Percentiles rank a stretch among this genome's conserved stretches.
phyloP scores from a whole-genome alignment of 2,329 filamentous ascomycete species.

The Emericellopsis cladophorae region DNA sequence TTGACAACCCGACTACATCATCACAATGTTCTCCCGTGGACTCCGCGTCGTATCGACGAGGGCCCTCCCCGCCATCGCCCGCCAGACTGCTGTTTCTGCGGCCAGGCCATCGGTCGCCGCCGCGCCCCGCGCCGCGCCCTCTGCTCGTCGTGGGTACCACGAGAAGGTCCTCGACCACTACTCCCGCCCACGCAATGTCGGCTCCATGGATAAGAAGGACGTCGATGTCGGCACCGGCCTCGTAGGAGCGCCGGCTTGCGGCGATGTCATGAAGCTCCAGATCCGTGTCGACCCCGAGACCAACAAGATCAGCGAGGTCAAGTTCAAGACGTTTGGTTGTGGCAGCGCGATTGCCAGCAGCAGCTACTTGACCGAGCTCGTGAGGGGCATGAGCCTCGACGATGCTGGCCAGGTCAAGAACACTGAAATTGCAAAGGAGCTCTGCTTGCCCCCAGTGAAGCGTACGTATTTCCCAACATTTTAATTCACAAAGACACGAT shows the following conservation, averaged over 20 bases:
- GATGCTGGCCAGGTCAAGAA: constrained; percentile 89
- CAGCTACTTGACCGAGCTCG: constrained; percentile 87
- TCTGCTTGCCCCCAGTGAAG: constrained; percentile 81
- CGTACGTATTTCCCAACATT: constrained; percentile 35
- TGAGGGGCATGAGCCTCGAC: constrained; percentile 88
- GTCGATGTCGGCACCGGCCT: constrained; percentile 80
- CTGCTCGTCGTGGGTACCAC: constrained; percentile 30
- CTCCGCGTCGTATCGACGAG: constrained; percentile 21
- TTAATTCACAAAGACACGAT: neutral
- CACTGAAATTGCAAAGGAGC: constrained; percentile 95
- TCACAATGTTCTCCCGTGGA: constrained; percentile 25
- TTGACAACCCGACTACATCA: neutral
- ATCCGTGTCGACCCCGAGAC: constrained; percentile 81
- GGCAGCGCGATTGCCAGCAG: constrained; percentile 90
- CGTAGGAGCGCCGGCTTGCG: constrained; percentile 78
- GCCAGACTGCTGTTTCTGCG: constrained; percentile 10
- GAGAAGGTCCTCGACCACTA: constrained; percentile 39
- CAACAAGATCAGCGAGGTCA: constrained; percentile 84
- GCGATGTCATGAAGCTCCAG: constrained; percentile 73
- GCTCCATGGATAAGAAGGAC: constrained; percentile 58
- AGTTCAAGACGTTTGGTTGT: constrained; percentile 97
- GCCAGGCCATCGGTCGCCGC: constrained; percentile 18
- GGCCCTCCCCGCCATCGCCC: constrained; percentile 19
- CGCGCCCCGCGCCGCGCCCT: constrained; percentile 13
- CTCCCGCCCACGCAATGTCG: constrained; percentile 40